Evolutionary conservation across 139 green algal genomes (phyloP).

Genomic region (Zygnema circumcarinatum): DNA sequence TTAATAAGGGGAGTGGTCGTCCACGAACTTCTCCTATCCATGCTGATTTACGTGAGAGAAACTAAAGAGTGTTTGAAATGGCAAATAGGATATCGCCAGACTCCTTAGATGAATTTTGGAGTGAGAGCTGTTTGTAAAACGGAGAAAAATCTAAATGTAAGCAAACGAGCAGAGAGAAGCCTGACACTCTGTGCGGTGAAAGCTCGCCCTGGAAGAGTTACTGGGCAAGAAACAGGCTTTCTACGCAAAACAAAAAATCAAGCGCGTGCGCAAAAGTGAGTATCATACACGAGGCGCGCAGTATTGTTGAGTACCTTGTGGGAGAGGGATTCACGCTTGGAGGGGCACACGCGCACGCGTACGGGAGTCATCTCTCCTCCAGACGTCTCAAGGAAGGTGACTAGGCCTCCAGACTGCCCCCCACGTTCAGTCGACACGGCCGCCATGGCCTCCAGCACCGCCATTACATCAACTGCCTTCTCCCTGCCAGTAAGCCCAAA

Average conservation of each 20-base stretch:
- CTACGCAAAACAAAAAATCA: background rate
- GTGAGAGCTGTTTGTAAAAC: background rate
- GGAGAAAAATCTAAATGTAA: background rate
- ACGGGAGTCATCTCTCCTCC: constrained; percentile 1
- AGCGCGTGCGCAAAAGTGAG: no score
- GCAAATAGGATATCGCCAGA: background rate
- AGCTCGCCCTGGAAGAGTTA: no score
- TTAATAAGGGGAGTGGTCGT: background rate
- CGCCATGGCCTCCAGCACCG: constrained; percentile 42
- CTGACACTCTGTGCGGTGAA: no score
- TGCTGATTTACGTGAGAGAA: no score
- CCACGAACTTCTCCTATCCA: background rate
- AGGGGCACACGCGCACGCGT: constrained; percentile 12
- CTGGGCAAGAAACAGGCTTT: background rate
- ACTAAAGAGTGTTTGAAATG: no score
- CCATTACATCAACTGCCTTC: constrained; percentile 13
- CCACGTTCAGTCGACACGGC: constrained; percentile 36
- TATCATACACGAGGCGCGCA: no score
- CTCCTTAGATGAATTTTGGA: background rate
- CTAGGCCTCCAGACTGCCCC: constrained; percentile 51
- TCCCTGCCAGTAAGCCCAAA: no score
- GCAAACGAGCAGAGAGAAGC: background rate
- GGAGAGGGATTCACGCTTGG: constrained; percentile 43
- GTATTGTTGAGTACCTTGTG: constrained; percentile 5
- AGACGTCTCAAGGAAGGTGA: constrained; percentile 23